A percentile compares a stretch with the other conserved stretches of the same genome.
These are phyloP conservation scores for Taphrina pruni DNA, from an alignment of 1,139 yeast genomes.

Conservation along the genomic window DNA sequence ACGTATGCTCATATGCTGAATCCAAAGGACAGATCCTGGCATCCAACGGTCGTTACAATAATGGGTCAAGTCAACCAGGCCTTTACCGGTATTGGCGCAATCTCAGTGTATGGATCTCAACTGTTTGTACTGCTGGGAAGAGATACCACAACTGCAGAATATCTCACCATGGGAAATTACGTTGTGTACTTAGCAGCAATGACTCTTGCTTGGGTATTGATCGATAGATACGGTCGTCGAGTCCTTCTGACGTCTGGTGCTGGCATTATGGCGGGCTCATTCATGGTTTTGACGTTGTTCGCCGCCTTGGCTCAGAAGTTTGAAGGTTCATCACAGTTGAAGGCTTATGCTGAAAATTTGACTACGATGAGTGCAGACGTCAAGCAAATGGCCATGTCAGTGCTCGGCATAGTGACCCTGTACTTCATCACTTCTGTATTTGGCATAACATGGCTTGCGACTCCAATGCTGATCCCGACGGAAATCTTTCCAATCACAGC, in stretches of 20 bases:
- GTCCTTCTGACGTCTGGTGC: slow-evolving; percentile 26
- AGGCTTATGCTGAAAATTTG: neutral
- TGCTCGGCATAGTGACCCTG: slow-evolving; percentile 28
- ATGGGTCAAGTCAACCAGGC: slow-evolving; percentile 40
- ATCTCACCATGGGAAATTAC: slow-evolving; percentile 39
- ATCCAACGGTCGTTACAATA: slow-evolving; percentile 37
- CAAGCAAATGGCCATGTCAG: slow-evolving; percentile 25
- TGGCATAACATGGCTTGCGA: slow-evolving; percentile 38
- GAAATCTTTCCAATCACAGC: slow-evolving; percentile 38
- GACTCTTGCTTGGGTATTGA: slow-evolving; percentile 39
- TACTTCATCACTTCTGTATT: slow-evolving; percentile 36
- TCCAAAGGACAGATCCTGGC: slow-evolving; percentile 37
- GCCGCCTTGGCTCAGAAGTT: slow-evolving; percentile 33
- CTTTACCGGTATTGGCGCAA: slow-evolving; percentile 39
- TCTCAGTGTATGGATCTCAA: slow-evolving; percentile 36
- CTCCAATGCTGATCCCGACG: slow-evolving; percentile 33
- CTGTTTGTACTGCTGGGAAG: slow-evolving; percentile 34
- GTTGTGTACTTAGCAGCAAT: slow-evolving; percentile 31
- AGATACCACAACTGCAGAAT: slow-evolving; percentile 25
- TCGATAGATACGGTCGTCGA: slow-evolving; percentile 36
- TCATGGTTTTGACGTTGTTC: slow-evolving; percentile 23
- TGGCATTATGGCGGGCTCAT: slow-evolving; percentile 16
- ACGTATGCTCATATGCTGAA: slow-evolving; percentile 36
- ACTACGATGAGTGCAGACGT: slow-evolving; percentile 1
- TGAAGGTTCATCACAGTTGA: slow-evolving; percentile 7